These are phyloP conservation scores for Flaveria trinervia DNA, from an alignment of 129 eudicot genomes.

Conservation along the genomic window DNA sequence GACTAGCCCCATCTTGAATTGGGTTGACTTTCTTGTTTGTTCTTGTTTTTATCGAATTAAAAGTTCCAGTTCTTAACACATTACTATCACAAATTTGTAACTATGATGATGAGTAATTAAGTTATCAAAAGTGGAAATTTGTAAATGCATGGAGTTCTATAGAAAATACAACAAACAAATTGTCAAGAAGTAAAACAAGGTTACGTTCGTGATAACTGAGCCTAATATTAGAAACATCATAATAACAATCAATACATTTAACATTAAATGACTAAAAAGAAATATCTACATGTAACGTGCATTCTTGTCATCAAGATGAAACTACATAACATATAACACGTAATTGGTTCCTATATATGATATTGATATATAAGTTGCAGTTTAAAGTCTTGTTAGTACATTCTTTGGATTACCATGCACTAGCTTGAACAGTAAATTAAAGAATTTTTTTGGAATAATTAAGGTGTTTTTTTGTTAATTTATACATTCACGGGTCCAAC, in stretches of 20 bases:
- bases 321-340: not conserved
- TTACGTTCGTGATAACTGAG: not conserved
- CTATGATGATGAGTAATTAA: not conserved
- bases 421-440: not conserved
- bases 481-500: not conserved
- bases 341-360: slow-evolving; percentile 2
- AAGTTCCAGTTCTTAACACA: no score
- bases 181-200: not conserved
- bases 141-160: not conserved
- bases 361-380: slow-evolving; percentile 5
- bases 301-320: slow-evolving; percentile 9
- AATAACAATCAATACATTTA: not conserved
- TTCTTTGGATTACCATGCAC: not conserved
- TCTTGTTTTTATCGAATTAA: no score
- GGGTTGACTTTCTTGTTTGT: no score
- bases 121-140: not conserved
- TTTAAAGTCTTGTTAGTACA: not conserved
- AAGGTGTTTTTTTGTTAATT: not conserved
- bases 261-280: not conserved
- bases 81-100: not conserved
- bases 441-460: not conserved
- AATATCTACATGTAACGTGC: slow-evolving; percentile 9
- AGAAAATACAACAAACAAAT: not conserved
- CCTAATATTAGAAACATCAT: not conserved
- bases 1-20: no score